Evolutionary conservation across 768 basidiomycete genomes (phyloP), one percentile per base, ranked within the genome.

Genomic region (Suillus subalutaceus): DNA sequence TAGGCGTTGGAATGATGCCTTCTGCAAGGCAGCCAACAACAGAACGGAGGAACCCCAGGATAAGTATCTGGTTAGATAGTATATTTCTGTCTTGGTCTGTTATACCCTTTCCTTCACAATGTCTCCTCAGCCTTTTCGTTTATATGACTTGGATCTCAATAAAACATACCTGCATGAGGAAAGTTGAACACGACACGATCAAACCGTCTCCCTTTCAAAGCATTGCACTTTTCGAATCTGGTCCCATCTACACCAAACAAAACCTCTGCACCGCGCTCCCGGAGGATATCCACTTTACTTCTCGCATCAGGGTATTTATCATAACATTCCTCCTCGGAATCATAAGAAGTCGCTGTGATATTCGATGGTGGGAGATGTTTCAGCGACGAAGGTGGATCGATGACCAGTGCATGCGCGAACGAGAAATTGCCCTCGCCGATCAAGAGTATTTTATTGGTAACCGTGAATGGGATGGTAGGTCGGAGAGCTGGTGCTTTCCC

Each of bases 381-480:
- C 53, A 92, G 73, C 8, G 78, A 74, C 41, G 78, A 65, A 2
- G 83, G 81, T 0, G 87, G 82, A 61, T 80, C 70, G 15, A 80
- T 70, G 35, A 93, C 77, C 18, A 98, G 83, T 18, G 95, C 89
- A 35, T 86, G 87, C 3, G 95, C 84, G 71, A 93, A 99, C 1
- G 96, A 97, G 73, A 99, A 98, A 76, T 98, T 94, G 13, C 94
- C 97, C 81, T 99, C 97, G 10, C 96, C 97, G 62, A 99, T 80
- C 38, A 97, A 83, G 26, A 93, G 81, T 41, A 94, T 90, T 58
- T 75, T 85, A 72, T 93, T 89, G 9, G 85, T 87, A 0, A 85
- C 73, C 16, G 74, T 75, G 77, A 92, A 93, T 0, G 92, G 92
- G 10, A 91, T 81, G 0, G 85, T 90, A 1, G 82, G 79, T n/a